These are phyloP conservation scores for Tetramitus jugosus DNA, from an alignment of 208 protist species.

Conservation along the genomic window DNA sequence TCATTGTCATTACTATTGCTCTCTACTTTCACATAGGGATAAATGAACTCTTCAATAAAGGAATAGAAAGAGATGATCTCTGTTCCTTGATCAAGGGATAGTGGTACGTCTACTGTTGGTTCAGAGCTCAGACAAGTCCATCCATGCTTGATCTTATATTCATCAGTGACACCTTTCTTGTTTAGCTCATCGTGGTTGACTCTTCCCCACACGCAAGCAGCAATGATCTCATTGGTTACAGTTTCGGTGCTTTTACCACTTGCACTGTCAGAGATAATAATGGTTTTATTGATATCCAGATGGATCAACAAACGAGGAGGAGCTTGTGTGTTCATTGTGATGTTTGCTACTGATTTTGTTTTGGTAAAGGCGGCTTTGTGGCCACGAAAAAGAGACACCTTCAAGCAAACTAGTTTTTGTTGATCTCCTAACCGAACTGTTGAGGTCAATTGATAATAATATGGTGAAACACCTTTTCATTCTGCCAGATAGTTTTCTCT, in stretches of 20 bases:
- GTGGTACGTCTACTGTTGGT: not conserved
- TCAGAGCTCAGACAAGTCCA: not conserved
- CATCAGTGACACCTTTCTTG: not conserved
- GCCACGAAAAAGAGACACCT: too few species aligned
- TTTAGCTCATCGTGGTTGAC: not conserved
- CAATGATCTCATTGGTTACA: not conserved
- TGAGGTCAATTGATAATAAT: too few species aligned
- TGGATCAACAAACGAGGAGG: not conserved
- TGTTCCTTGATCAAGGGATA: not conserved
- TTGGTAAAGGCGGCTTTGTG: too few species aligned
- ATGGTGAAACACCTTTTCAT: too few species aligned
- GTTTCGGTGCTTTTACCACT: constrained; percentile 3
- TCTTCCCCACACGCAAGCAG: not conserved
- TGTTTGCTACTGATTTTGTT: too few species aligned
- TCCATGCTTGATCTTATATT: not conserved
- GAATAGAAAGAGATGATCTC: not conserved
- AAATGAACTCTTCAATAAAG: not conserved
- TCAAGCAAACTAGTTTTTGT: too few species aligned
- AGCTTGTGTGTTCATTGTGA: too few species aligned
- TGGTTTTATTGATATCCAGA: constrained; percentile 19
- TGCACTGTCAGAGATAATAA: not conserved
- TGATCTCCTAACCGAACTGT: too few species aligned
- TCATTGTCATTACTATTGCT: not conserved
- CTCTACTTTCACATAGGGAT: not conserved
- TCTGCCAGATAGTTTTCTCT: too few species aligned